phyloP scores from a whole-genome alignment of 2,329 filamentous ascomycete genomes.

The Paramyrothecium roridum region DNA sequence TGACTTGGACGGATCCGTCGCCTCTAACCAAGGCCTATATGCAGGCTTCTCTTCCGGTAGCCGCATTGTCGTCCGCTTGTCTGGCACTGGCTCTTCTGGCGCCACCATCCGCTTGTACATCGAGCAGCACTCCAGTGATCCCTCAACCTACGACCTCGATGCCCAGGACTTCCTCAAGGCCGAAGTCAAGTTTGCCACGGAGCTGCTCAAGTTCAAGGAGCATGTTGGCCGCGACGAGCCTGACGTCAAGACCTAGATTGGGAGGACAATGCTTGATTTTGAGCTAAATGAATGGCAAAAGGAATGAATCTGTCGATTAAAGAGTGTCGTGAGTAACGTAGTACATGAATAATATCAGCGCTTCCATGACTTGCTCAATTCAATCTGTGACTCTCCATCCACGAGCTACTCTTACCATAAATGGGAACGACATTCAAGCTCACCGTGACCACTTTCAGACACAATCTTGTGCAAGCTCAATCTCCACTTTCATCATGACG shows the following conservation, averaged over 20 bases:
- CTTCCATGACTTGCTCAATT: not conserved
- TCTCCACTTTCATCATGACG: no score
- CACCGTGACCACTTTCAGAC: not conserved
- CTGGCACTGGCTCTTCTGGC: constrained; percentile 90
- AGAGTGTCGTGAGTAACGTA: not conserved
- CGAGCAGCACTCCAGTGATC: constrained; percentile 87
- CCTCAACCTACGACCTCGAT: constrained; percentile 72
- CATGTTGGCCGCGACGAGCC: constrained; percentile 89
- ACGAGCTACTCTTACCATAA: not conserved
- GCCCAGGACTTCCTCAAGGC: constrained; percentile 93
- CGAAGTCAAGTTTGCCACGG: constrained; percentile 80
- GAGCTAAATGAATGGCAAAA: constrained; percentile 6
- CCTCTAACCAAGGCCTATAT: constrained; percentile 93
- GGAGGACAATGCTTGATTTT: constrained; percentile 1
- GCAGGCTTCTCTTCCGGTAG: constrained; percentile 92
- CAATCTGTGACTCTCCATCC: not conserved
- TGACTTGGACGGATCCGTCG: constrained; percentile 94
- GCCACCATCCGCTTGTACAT: constrained; percentile 97
- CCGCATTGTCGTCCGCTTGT: constrained; percentile 91
- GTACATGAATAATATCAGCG: not conserved
- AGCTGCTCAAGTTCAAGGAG: constrained; percentile 89
- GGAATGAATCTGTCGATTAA: constrained; percentile 9
- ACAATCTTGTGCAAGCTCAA: not conserved
- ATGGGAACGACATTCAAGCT: not conserved
- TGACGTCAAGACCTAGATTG: constrained; percentile 83